These are phyloP conservation scores for Penstemon barbatus DNA, from an alignment of 257 asterid species.

Conservation along the genomic window DNA sequence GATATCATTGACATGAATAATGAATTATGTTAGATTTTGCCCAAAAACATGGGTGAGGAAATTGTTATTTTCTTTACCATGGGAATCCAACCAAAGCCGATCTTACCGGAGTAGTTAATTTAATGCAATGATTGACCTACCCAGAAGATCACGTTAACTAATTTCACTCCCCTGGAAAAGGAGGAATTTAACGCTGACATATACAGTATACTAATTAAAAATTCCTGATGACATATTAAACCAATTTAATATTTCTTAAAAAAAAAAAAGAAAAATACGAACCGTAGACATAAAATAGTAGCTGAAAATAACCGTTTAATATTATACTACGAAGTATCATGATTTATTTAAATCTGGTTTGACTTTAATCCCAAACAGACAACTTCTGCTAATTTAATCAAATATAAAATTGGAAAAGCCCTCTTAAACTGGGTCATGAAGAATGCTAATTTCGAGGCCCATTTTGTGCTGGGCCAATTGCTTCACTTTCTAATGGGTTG, in stretches of 20 bases:
- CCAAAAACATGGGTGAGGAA: conserved; percentile 17
- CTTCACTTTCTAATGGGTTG: conserved; percentile 13
- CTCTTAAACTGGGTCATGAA: conserved; percentile 34
- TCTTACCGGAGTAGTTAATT: conserved; percentile 31
- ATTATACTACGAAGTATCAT: neutral
- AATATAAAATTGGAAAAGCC: conserved; percentile 26
- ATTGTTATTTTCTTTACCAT: conserved; percentile 18
- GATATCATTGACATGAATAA: neutral
- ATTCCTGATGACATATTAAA: neutral
- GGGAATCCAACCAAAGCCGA: conserved; percentile 48
- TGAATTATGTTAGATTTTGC: neutral
- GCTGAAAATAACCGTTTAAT: conserved; percentile 24
- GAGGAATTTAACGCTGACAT: neutral
- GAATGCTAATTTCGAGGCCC: conserved; percentile 46
- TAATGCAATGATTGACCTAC: conserved; percentile 49
- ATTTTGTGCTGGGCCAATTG: conserved; percentile 32
- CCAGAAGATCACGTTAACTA: conserved; percentile 34
- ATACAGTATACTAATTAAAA: no score
- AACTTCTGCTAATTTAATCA: conserved; percentile 42
- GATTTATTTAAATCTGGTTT: conserved; percentile 30
- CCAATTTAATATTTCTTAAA: no score
- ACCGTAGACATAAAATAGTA: neutral
- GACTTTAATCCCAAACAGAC: conserved; percentile 38
- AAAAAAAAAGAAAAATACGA: neutral
- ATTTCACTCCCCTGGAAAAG: conserved; percentile 21